Conservation (phyloP, 2,329 filamentous ascomycete genomes). For the Spiromastix sp. region DNA sequence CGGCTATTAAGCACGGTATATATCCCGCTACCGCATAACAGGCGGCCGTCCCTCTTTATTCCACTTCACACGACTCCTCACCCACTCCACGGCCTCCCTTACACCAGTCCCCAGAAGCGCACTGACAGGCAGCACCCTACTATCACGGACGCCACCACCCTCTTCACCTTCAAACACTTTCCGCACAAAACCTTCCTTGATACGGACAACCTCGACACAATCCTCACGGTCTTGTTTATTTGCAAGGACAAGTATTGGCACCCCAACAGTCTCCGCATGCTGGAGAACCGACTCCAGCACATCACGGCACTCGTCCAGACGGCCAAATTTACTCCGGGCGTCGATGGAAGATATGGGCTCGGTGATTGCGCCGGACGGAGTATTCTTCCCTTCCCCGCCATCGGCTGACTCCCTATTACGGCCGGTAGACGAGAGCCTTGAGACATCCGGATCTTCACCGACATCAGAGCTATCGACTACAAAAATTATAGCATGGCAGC, state of each 20-base stretch:
- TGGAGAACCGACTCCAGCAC: conserved; percentile 86
- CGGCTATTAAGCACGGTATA: no score
- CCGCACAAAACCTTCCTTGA: conserved; percentile 93
- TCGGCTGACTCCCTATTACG: conserved; percentile 5
- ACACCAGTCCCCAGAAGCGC: conserved; percentile 78
- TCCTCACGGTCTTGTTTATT: conserved; percentile 98
- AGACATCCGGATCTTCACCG: conserved; percentile 64
- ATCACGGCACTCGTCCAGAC: conserved; percentile 77
- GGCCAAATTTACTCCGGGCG: conserved; percentile 29
- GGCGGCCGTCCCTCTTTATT: conserved; percentile 90
- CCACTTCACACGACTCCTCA: conserved; percentile 85
- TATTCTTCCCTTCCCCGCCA: conserved; percentile 3
- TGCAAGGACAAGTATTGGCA: conserved; percentile 82
- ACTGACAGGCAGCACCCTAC: conserved; percentile 79
- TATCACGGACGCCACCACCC: conserved; percentile 75
- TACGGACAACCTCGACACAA: conserved; percentile 91
- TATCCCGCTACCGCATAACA: conserved; percentile 88
- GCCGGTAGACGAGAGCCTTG: conserved; percentile 24
- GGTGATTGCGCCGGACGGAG: conserved; percentile 16
- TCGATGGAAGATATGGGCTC: conserved; percentile 27
- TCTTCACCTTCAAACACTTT: conserved; percentile 94
- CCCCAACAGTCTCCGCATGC: conserved; percentile 77
- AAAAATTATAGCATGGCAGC: conserved; percentile 94
- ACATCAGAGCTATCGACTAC: conserved; percentile 94
- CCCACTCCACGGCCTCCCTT: conserved; percentile 92